Base-by-base conservation (phyloP, 495 filamentous ascomycete species). In the Talaromyces borbonicus region DNA sequence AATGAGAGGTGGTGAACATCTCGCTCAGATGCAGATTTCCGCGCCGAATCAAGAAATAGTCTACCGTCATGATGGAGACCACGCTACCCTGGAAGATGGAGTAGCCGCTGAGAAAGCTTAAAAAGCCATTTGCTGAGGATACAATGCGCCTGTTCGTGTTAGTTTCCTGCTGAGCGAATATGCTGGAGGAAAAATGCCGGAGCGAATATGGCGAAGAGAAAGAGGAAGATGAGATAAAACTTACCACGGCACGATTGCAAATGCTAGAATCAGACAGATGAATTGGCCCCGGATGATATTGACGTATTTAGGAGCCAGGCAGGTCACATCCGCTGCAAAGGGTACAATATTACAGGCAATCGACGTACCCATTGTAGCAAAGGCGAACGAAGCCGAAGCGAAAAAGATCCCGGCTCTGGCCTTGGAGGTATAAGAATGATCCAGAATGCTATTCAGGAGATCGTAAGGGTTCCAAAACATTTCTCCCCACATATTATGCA, bases 221-320 rank as follows among this genome's bases (percentile, higher is more conserved):
- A 19, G 14, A 18, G 36, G 15, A 19, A 3, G n/a, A 43, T 15
- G 39, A n/a, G n/a, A n/a, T n/a, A n/a, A n/a, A 15, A 43, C 36
- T 48, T 52, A 49, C 74, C 73, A 71, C 31, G 72, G 67, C 38
- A 69, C 62, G 65, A 71, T 63, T 46, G 66, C 60, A 66, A 66
- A 68, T 1, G 63, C 66, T 2, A 71, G 62, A 31, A 78, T 50
- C 9, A 68, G 68, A 19, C 67, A 65, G 43, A 78, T 53, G 30
- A 78, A 55, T 37, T 72, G 69, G 8, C 75, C 76, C 8, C 76
- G 67, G 18, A 58, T 59, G 51, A 80, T 78, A 56, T 78, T 75
- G 58, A 78, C 59, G 43, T 69, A 80, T 39, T 67, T 66, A 18
- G 76, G 76, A 27, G 65, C 63, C 0, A 80, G 60, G 23, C 61